Conservation (phyloP, 495 filamentous ascomycete genomes). For the Penicillium flavigenum region DNA sequence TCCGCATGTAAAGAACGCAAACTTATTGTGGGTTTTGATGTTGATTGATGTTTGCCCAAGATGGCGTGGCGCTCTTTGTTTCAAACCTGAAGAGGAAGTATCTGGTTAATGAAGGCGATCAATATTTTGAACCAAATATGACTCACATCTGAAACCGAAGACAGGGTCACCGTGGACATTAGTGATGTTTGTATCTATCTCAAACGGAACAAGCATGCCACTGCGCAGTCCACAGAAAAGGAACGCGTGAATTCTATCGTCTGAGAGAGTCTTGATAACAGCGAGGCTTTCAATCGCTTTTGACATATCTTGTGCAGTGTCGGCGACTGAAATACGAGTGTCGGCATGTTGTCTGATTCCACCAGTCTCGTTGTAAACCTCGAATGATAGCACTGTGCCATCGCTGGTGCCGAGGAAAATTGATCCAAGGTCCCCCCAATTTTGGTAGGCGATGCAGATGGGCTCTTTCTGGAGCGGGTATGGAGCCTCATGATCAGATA, state of each 20-base stretch:
- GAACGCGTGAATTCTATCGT: conserved; percentile 16
- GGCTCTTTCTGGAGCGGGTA: conserved; percentile 34
- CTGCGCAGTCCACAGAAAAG: conserved; percentile 47
- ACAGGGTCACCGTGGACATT: neutral
- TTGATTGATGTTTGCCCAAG: conserved; percentile 42
- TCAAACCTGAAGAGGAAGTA: conserved; percentile 24
- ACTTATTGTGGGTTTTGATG: conserved; percentile 30
- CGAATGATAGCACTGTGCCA: conserved; percentile 37
- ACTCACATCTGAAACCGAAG: conserved; percentile 31
- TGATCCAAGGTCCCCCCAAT: conserved; percentile 27
- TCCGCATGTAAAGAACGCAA: conserved; percentile 40
- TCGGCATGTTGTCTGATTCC: conserved; percentile 24
- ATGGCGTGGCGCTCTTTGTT: conserved; percentile 27
- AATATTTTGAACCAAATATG: neutral
- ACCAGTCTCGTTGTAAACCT: conserved; percentile 17
- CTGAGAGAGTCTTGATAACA: conserved; percentile 17
- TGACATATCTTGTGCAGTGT: conserved; percentile 30
- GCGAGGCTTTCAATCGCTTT: conserved; percentile 44
- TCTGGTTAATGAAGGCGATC: neutral
- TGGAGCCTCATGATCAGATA: conserved; percentile 15
- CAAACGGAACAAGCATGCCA: conserved; percentile 42
- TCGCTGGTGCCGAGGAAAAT: conserved; percentile 40
- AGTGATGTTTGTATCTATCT: conserved; percentile 21
- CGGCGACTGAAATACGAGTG: conserved; percentile 16
- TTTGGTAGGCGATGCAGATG: conserved; percentile 37